Percentiles rank a stretch among this genome's conserved stretches.
Evolutionary conservation across 2,329 filamentous ascomycete genomes (phyloP).

Genomic region (Aspergillus sclerotialis): DNA sequence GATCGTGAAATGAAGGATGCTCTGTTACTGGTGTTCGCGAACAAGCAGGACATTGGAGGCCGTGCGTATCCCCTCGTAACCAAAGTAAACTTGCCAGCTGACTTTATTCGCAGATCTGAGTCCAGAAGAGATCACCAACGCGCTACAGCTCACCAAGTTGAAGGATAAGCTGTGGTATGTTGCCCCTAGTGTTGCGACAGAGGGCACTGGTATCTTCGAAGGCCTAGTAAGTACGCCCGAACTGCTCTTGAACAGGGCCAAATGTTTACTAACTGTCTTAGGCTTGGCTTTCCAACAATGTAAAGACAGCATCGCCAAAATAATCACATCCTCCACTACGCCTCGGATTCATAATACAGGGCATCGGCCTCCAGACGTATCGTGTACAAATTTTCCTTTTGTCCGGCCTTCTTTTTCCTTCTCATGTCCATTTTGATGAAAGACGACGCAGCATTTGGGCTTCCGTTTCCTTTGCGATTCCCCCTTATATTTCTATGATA

Average conservation of each 20-base stretch:
- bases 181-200: conserved; percentile 73
- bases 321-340: conserved; percentile 15
- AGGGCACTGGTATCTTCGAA: conserved; percentile 73
- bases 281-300: conserved; percentile 76
- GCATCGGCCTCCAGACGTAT: conserved; percentile 13
- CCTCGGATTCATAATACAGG: conserved; percentile 9
- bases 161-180: conserved; percentile 84
- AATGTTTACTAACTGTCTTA: conserved; percentile 16
- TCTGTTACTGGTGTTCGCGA: conserved; percentile 89
- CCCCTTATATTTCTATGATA: conserved; percentile 33
- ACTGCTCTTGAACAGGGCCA: neutral
- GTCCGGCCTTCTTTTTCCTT: conserved; percentile 20
- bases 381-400: conserved; percentile 27
- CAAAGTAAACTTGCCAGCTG: neutral
- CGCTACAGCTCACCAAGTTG: conserved; percentile 66
- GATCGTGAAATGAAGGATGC: conserved; percentile 97
- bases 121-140: conserved; percentile 71
- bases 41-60: conserved; percentile 93
- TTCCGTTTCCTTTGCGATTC: conserved; percentile 14
- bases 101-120: conserved; percentile 56
- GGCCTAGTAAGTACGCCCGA: conserved; percentile 60
- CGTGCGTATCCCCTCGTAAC: conserved; percentile 43
- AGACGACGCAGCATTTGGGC: conserved; percentile 35
- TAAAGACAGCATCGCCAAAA: conserved; percentile 53
- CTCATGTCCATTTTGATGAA: conserved; percentile 36